Evolutionary conservation across 2,329 filamentous ascomycete species (phyloP).

Genomic region (Cladophialophora bantiana): DNA sequence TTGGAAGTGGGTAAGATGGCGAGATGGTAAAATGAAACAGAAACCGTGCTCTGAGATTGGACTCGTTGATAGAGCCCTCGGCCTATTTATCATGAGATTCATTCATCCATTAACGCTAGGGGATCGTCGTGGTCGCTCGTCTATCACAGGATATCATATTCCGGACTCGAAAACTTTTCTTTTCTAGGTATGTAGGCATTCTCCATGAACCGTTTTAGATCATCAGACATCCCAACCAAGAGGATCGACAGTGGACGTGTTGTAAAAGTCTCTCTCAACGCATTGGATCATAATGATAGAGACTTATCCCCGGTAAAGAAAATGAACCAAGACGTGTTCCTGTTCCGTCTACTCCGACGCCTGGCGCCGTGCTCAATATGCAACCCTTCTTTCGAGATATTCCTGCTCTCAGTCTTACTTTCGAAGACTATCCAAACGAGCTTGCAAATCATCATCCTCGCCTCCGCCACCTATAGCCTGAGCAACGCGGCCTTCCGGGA

Average conservation of each 20-base stretch:
- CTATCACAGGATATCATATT: not conserved
- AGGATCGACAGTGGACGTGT: not conserved
- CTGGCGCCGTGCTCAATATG: slow-evolving; percentile 29
- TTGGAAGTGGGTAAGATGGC: not conserved
- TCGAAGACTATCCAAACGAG: slow-evolving; percentile 85
- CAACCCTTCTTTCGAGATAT: not conserved
- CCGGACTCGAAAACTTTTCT: not conserved
- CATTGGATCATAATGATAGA: not conserved
- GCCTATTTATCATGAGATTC: not conserved
- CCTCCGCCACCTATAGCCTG: slow-evolving; percentile 77
- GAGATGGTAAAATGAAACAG: not conserved
- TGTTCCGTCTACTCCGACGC: slow-evolving; percentile 15
- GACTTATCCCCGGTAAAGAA: not conserved
- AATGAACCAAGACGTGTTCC: not conserved
- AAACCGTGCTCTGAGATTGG: not conserved
- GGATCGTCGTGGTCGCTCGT: not conserved
- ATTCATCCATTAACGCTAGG: not conserved
- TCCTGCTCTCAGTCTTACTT: slow-evolving; percentile 46
- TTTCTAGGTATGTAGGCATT: not conserved
- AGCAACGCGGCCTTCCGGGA: slow-evolving; percentile 78
- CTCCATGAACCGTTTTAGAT: not conserved
- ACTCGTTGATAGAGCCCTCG: not conserved
- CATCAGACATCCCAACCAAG: not conserved
- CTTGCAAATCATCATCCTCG: slow-evolving; percentile 89
- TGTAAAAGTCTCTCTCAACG: not conserved